Conservation (phyloP, 768 basidiomycete species). For the Xerocomus potaroensis region DNA sequence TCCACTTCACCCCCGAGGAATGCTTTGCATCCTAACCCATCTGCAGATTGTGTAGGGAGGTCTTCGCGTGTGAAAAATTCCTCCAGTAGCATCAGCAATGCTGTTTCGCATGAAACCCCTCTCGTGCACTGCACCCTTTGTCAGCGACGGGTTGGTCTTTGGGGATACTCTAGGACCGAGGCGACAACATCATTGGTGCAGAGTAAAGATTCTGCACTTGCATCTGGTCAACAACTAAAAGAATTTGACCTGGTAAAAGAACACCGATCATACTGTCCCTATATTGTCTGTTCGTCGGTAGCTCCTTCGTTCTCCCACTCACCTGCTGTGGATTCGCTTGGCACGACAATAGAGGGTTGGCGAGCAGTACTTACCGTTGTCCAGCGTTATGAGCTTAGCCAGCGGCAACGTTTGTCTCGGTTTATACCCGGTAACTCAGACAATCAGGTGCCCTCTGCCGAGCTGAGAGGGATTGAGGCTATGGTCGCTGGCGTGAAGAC, state of each 20-base stretch:
- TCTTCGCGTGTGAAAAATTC: constrained; percentile 7
- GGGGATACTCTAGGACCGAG: constrained; percentile 54
- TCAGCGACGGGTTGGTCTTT: constrained; percentile 74
- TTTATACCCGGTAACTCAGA: constrained; percentile 16
- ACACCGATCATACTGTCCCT: constrained; percentile 85
- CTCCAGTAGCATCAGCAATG: not conserved
- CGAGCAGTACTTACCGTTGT: constrained; percentile 69
- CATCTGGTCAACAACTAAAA: constrained; percentile 31
- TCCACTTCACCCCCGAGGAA: constrained; percentile 20
- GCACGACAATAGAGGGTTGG: constrained; percentile 63
- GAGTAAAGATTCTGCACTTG: constrained; percentile 15
- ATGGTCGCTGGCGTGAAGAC: constrained; percentile 78
- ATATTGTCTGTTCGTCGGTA: constrained; percentile 64
- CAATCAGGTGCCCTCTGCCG: constrained; percentile 34
- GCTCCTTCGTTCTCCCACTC: constrained; percentile 51
- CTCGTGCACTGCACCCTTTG: constrained; percentile 66
- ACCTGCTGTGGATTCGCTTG: constrained; percentile 20
- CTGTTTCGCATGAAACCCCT: constrained; percentile 38
- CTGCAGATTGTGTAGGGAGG: constrained; percentile 11
- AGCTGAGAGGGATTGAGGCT: constrained; percentile 53
- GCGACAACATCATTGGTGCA: constrained; percentile 2
- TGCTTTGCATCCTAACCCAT: constrained; percentile 13
- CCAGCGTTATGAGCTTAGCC: constrained; percentile 59
- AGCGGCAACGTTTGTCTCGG: constrained; percentile 44
- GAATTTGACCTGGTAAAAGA: constrained; percentile 75